These are phyloP conservation scores for Talaromyces nanjingensis DNA, from an alignment of 495 filamentous ascomycete species.

Conservation along the genomic window DNA sequence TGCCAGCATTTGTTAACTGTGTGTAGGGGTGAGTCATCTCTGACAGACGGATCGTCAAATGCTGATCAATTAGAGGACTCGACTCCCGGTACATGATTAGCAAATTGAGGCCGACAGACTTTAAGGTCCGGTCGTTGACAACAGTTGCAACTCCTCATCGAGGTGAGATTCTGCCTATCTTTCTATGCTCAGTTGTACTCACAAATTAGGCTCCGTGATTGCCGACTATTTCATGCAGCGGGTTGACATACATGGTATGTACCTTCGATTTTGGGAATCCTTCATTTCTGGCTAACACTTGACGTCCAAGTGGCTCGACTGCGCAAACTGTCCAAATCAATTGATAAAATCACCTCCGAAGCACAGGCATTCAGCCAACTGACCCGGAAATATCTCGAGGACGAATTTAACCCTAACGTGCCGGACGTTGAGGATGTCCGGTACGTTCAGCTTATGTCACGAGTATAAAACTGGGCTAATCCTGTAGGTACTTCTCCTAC, in stretches of 20 bases:
- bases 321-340: conserved; percentile 3
- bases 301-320: background rate
- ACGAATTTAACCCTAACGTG: conserved; percentile 74
- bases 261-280: no score
- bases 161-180: conserved; percentile 33
- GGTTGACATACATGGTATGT: conserved; percentile 51
- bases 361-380: conserved; percentile 60
- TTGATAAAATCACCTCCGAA: background rate
- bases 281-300: background rate
- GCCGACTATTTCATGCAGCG: conserved; percentile 75
- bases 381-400: conserved; percentile 71
- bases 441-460: conserved; percentile 21
- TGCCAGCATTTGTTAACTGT: conserved; percentile 1
- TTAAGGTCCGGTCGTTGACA: conserved; percentile 72
- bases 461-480: conserved; percentile 1
- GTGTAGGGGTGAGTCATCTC: conserved; percentile 36
- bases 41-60: conserved; percentile 12
- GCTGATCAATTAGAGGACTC: conserved; percentile 55
- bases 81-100: conserved; percentile 94
- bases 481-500: conserved; percentile 74
- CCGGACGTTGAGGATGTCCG: conserved; percentile 67
- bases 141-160: conserved; percentile 86
- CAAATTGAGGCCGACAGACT: conserved; percentile 58
- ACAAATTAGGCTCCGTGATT: conserved; percentile 56
- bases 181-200: background rate